These are phyloP conservation scores for Roridomyces roridus DNA, from an alignment of 768 basidiomycete species.

Conservation along the genomic window DNA sequence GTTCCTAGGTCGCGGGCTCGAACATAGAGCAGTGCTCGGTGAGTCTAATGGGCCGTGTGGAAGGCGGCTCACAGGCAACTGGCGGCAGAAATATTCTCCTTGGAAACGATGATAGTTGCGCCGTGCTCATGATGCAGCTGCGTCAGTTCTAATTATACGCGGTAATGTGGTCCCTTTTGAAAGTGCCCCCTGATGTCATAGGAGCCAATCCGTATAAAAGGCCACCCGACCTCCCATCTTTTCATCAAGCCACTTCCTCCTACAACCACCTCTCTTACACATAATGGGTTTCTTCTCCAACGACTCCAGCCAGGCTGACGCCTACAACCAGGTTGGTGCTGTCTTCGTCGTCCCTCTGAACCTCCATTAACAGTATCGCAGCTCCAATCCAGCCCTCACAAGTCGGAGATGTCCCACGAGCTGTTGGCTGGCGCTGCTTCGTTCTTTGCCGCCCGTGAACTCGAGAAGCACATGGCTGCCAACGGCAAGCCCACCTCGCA, in stretches of 20 bases:
- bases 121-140: too few relatives aligned
- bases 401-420: slow-evolving; percentile 58
- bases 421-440: slow-evolving; percentile 59
- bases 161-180: too few relatives aligned
- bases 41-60: too few relatives aligned
- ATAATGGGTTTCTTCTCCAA: slow-evolving; percentile 26
- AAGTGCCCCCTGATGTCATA: too few relatives aligned
- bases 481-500: slow-evolving; percentile 53
- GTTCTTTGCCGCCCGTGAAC: slow-evolving; percentile 34
- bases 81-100: too few relatives aligned
- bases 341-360: background rate
- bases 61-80: too few relatives aligned
- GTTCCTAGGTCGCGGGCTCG: too few relatives aligned
- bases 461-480: slow-evolving; percentile 39
- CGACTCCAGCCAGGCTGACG: slow-evolving; percentile 28
- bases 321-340: slow-evolving; percentile 26
- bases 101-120: too few relatives aligned
- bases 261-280: background rate
- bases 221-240: background rate
- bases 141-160: too few relatives aligned
- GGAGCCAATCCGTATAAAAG: too few relatives aligned
- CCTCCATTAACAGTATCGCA: slow-evolving; percentile 31
- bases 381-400: slow-evolving; percentile 28
- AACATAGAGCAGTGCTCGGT: too few relatives aligned
- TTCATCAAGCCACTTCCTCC: background rate